Percentiles rank a stretch among this genome's conserved stretches.
Conservation (phyloP, 1,284 basidiomycete species). For the Porodaedalea pini region DNA sequence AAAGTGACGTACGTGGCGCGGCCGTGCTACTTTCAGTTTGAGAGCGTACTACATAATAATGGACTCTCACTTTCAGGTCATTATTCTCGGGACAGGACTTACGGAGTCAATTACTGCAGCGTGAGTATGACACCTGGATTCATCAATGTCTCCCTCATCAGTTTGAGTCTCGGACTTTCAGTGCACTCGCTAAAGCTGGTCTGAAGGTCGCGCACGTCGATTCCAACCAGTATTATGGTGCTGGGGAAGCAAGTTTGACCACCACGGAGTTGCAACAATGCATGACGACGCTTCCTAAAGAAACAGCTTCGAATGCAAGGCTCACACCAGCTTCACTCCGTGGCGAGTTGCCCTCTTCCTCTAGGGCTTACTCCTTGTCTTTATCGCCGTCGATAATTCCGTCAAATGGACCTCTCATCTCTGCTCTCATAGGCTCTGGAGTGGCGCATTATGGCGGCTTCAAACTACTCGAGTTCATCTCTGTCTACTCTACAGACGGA, state of each 20-base stretch:
- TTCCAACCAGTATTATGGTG: slow-evolving; percentile 82
- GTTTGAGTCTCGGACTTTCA: slow-evolving; percentile 32
- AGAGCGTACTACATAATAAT: background rate
- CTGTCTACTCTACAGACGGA: slow-evolving; percentile 47
- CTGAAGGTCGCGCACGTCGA: slow-evolving; percentile 88
- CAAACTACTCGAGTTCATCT: slow-evolving; percentile 77
- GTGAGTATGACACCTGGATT: slow-evolving; percentile 46
- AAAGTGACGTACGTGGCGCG: background rate
- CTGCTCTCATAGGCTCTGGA: slow-evolving; percentile 77
- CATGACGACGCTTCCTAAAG: slow-evolving; percentile 32
- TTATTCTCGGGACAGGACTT: slow-evolving; percentile 85
- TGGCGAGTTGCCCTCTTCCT: slow-evolving; percentile 35
- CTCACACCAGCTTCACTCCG: slow-evolving; percentile 37
- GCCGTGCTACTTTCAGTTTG: background rate
- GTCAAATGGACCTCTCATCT: slow-evolving; percentile 76
- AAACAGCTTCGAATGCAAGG: slow-evolving; percentile 26
- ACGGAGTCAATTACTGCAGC: slow-evolving; percentile 86
- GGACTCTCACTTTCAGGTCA: slow-evolving; percentile 61
- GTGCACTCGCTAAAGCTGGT: slow-evolving; percentile 85
- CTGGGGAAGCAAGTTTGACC: slow-evolving; percentile 76
- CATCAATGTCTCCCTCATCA: slow-evolving; percentile 25
- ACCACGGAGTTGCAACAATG: slow-evolving; percentile 77
- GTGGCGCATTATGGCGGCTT: slow-evolving; percentile 91
- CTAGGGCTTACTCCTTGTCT: slow-evolving; percentile 82
- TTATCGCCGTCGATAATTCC: slow-evolving; percentile 82